These are phyloP conservation scores for Galerina marginata DNA, from an alignment of 768 basidiomycete species.

Conservation along the genomic window DNA sequence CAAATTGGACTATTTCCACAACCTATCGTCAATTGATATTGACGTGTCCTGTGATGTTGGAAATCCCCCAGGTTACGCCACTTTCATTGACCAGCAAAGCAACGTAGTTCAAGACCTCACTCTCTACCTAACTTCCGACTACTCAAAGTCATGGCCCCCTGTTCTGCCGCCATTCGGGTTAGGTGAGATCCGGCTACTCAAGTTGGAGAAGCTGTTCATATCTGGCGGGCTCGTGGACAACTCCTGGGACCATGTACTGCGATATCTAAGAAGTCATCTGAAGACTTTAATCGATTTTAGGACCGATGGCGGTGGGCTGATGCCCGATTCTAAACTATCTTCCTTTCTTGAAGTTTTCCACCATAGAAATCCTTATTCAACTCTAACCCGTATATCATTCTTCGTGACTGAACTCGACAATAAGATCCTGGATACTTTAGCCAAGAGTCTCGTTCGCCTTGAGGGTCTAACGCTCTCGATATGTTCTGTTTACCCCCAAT, in stretches of 20 bases:
- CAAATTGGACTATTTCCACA: constrained; percentile 1
- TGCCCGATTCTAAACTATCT: background rate
- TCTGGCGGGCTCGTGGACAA: background rate
- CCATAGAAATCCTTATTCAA: constrained; percentile 4
- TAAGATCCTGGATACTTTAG: constrained; percentile 5
- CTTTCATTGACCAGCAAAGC: constrained; percentile 5
- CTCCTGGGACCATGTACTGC: constrained; percentile 1
- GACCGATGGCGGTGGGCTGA: background rate
- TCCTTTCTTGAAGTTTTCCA: constrained; percentile 4
- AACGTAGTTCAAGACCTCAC: background rate
- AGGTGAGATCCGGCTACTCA: background rate
- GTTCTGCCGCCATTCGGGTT: background rate
- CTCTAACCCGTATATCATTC: background rate
- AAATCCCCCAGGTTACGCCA: constrained; percentile 1
- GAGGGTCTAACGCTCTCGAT: constrained; percentile 5
- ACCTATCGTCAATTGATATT: background rate
- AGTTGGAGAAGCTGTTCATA: background rate
- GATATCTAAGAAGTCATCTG: constrained; percentile 1
- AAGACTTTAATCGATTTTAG: background rate
- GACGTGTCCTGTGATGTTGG: constrained; percentile 1
- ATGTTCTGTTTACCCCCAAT: constrained; percentile 1
- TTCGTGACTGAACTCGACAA: background rate
- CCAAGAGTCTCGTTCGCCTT: constrained; percentile 5
- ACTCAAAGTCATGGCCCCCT: background rate
- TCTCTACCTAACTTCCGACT: background rate